A percentile compares a stretch with the other conserved stretches of the same genome.
These are phyloP conservation scores for Chrysanthemum lavandulifolium DNA, from an alignment of 129 eudicot species.

Conservation along the genomic window DNA sequence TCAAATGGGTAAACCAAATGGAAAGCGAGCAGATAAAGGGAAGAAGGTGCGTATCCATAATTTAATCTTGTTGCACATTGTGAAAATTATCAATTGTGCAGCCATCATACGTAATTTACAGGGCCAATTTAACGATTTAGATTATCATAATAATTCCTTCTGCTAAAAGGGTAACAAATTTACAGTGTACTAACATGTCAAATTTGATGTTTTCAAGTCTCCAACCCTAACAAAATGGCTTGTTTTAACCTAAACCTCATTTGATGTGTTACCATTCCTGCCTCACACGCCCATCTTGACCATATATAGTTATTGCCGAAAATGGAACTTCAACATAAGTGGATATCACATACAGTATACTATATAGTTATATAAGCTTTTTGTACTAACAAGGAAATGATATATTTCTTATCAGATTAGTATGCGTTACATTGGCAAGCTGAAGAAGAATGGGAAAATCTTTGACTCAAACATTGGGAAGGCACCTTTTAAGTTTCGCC, in stretches of 20 bases:
- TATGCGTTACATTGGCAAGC: constrained; percentile 85
- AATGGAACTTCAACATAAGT: background rate
- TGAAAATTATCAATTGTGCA: background rate
- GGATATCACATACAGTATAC: background rate
- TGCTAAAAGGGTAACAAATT: no score
- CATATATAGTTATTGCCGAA: background rate
- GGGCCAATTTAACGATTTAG: background rate
- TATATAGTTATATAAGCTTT: background rate
- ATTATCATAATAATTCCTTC: no score
- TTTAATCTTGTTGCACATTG: background rate
- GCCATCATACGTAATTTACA: background rate
- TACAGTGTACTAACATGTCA: no score
- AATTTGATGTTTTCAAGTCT: no score
- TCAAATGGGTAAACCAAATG: constrained; percentile 91
- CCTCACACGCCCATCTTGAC: background rate
- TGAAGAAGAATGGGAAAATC: constrained; percentile 76
- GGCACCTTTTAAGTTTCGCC: constrained; percentile 81
- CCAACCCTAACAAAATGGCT: no score
- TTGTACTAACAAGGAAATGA: background rate
- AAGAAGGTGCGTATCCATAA: constrained; percentile 54
- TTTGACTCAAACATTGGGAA: constrained; percentile 85
- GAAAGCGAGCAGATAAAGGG: constrained; percentile 77
- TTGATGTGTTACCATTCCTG: no score
- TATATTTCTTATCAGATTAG: constrained; percentile 48
- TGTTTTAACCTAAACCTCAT: no score